Conservation (phyloP, 306 rosid genomes). For the Pterocarpus santalinus region DNA sequence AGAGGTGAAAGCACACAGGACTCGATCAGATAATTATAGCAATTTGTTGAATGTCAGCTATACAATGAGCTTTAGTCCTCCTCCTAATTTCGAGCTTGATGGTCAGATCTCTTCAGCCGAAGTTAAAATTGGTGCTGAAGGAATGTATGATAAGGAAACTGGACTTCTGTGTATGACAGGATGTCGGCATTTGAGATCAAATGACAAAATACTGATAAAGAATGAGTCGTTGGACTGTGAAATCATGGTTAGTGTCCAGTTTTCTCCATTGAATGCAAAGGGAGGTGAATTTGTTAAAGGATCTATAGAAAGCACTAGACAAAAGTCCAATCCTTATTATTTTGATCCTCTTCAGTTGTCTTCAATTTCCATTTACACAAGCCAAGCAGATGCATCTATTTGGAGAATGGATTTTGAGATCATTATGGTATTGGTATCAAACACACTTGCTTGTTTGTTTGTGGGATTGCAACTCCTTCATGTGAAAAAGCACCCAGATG, state of each 20-base stretch:
- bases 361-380: slow-evolving; percentile 61
- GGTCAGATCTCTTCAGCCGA: slow-evolving; percentile 42
- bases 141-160: slow-evolving; percentile 67
- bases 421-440: slow-evolving; percentile 76
- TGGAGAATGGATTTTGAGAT: slow-evolving; percentile 91
- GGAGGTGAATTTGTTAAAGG: slow-evolving; percentile 63
- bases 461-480: slow-evolving; percentile 84
- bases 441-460: slow-evolving; percentile 81
- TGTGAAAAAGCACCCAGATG: slow-evolving; percentile 69
- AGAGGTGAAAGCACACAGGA: slow-evolving; percentile 19
- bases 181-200: slow-evolving; percentile 64
- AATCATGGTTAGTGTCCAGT: slow-evolving; percentile 65
- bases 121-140: slow-evolving; percentile 79
- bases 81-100: slow-evolving; percentile 56
- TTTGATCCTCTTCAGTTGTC: slow-evolving; percentile 68
- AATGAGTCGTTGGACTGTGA: slow-evolving; percentile 76
- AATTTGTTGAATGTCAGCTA: slow-evolving; percentile 70
- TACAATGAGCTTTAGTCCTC: slow-evolving; percentile 57
- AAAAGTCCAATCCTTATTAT: slow-evolving; percentile 66
- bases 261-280: slow-evolving; percentile 68
- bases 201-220: slow-evolving; percentile 44
- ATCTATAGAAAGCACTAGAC: slow-evolving; percentile 75
- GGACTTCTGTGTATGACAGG: slow-evolving; percentile 86
- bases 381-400: slow-evolving; percentile 72
- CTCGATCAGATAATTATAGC: slow-evolving; percentile 23